A percentile compares a stretch with the other conserved stretches of the same genome.
phyloP scores from a whole-genome alignment of 1,284 basidiomycete genomes.

The Sporisorium sorghi region DNA sequence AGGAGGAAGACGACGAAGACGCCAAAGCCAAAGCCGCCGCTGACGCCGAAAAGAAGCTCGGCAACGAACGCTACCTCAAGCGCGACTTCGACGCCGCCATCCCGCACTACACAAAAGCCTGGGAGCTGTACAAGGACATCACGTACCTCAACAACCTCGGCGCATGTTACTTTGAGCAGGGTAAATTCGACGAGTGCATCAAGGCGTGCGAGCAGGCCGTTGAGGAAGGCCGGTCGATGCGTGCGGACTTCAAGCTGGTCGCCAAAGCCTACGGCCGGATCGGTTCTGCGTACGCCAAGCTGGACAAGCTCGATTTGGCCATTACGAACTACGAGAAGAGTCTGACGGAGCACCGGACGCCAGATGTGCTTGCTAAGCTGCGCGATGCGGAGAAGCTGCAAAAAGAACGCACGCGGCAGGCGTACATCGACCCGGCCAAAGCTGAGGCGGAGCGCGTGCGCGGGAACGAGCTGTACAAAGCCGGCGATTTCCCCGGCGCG shows the following conservation, averaged over 20 bases:
- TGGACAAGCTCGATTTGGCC: conserved; percentile 81
- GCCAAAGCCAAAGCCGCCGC: conserved; percentile 59
- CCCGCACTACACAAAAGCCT: conserved; percentile 77
- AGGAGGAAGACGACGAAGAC: conserved; percentile 57
- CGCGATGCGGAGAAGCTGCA: conserved; percentile 79
- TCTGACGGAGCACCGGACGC: conserved; percentile 94
- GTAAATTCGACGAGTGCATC: conserved; percentile 88
- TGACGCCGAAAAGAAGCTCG: conserved; percentile 72
- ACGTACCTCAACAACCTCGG: conserved; percentile 78
- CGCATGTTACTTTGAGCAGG: conserved; percentile 94
- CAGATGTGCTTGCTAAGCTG: conserved; percentile 90
- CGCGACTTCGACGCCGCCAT: conserved; percentile 72
- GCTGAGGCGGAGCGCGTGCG: conserved; percentile 87
- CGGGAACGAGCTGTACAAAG: conserved; percentile 91
- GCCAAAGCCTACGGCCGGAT: conserved; percentile 86
- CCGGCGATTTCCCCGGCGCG: conserved; percentile 76
- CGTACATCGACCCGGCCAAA: conserved; percentile 89
- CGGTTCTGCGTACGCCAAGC: conserved; percentile 86
- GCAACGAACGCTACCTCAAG: conserved; percentile 86
- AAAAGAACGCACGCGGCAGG: conserved; percentile 80
- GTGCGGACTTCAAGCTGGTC: conserved; percentile 74
- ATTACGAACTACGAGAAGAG: conserved; percentile 73
- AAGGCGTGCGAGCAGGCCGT: conserved; percentile 93
- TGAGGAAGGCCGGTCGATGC: conserved; percentile 83
- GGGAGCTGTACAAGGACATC: conserved; percentile 93